Percentiles rank a stretch among this genome's conserved stretches.
phyloP scores from a whole-genome alignment of 2,329 filamentous ascomycete species.

The Elsinoe ampelina region DNA sequence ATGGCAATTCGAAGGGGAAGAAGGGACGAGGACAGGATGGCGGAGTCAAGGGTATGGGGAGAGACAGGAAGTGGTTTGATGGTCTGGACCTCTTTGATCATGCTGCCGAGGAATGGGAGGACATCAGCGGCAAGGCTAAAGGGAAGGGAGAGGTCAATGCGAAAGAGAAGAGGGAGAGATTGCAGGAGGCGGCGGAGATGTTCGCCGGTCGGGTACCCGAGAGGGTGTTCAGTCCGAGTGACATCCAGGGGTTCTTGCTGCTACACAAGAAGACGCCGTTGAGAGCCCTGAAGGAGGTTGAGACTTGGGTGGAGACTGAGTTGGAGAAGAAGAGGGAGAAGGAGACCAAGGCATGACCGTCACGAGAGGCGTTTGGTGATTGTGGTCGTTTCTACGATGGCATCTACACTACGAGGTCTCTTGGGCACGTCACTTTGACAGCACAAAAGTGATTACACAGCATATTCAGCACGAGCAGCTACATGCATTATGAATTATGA shows the following conservation, averaged over 20 bases:
- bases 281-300: conserved; percentile 35
- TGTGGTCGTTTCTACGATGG: not conserved
- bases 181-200: conserved; percentile 34
- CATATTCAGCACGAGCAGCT: not conserved
- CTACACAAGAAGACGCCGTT: conserved; percentile 41
- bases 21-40: not conserved
- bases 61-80: conserved; percentile 8
- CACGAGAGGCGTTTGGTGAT: not conserved
- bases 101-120: not conserved
- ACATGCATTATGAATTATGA: not conserved
- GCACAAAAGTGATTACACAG: too few relatives aligned
- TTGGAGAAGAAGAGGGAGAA: conserved; percentile 25
- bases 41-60: not conserved
- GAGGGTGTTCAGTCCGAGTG: conserved; percentile 41
- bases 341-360: not conserved
- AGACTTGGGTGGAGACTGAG: conserved; percentile 31
- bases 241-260: conserved; percentile 46
- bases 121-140: conserved; percentile 31
- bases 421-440: too few relatives aligned
- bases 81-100: conserved; percentile 5
- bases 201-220: conserved; percentile 41
- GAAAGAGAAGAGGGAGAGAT: not conserved
- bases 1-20: not conserved
- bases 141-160: conserved; percentile 14
- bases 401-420: too few relatives aligned